A percentile compares a stretch with the other conserved stretches of the same genome.
These are phyloP conservation scores for Gyrodon lividus DNA, from an alignment of 768 basidiomycete genomes.

Conservation along the genomic window DNA sequence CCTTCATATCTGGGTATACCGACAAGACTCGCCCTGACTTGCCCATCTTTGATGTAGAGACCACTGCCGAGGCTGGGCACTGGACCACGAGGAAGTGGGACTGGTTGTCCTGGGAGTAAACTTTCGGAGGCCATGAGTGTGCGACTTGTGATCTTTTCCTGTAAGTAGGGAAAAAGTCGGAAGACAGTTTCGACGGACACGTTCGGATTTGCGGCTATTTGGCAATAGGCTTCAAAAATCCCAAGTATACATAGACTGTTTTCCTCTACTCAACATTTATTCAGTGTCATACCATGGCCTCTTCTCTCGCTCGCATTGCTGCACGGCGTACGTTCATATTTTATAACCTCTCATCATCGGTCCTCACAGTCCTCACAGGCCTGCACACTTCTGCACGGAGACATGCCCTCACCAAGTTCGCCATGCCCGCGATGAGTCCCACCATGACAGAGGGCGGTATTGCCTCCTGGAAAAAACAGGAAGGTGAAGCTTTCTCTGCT, in stretches of 20 bases:
- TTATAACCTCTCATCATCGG: background rate
- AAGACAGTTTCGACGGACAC: conserved; percentile 11
- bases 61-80: conserved; percentile 62
- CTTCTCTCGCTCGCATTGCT: conserved; percentile 61
- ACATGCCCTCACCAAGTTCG: conserved; percentile 80
- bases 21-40: conserved; percentile 67
- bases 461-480: conserved; percentile 95
- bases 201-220: conserved; percentile 30
- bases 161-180: conserved; percentile 17
- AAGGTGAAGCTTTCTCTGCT: conserved; percentile 84
- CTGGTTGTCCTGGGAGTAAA: conserved; percentile 79
- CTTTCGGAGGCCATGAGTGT: conserved; percentile 31
- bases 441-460: conserved; percentile 99
- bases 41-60: conserved; percentile 61
- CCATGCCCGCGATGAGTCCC: conserved; percentile 99
- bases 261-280: conserved; percentile 22
- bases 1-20: conserved; percentile 62
- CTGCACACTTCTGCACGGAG: conserved; percentile 80
- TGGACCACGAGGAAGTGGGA: conserved; percentile 55
- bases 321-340: conserved; percentile 54
- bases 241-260: conserved; percentile 25
- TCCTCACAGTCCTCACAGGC: conserved; percentile 42
- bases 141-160: background rate
- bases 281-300: conserved; percentile 47
- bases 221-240: conserved; percentile 35